Base-by-base conservation (phyloP, 176 grass and related monocot species). In the Thalia dealbata region DNA sequence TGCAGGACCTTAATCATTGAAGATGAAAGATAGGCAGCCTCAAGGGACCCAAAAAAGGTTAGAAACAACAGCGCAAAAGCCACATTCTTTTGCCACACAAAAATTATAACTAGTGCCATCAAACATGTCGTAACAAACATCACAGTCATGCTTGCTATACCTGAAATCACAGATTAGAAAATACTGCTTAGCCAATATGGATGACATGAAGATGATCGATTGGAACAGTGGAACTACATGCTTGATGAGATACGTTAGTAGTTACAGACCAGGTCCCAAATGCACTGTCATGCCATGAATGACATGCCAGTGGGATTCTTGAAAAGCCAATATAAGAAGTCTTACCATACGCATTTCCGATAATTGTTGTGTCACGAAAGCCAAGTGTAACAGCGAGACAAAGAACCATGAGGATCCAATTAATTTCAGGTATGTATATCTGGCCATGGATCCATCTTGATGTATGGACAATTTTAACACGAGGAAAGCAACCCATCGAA, bases 361-460 rank as follows among this genome's bases (percentile, higher is more conserved):
- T 99, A 72, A 91, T 73, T 56, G 90, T 99, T 80, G 77, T 93
- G 76, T 99, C 90, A 74, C 68, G 81, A 64, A 99, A 91, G 61
- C 87, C 87, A 26, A 91, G 44, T n/a, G 95, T 99, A 45, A 99
- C 85, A 86, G 83, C 77, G 30, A 99, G 55, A 13, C 89, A 99
- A 32, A 99, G 83, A 60, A 93, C 81, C 95, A 99, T 99, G 50
- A 99, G 87, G 74, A 93, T 99, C 95, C 95, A 99, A 71, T 93
- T 93, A 80, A 99, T 93, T 83, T 99, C 95, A 54, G 95, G 90
- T 72, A 99, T 91, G 71, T 99, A 99, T 82, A 99, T 88, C 83
- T 93, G 95, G 35, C 95, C 95, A 73, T 86, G 79, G 81, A 99
- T 99, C 95, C 90, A 93, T 79, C 87, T 88, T 16, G 95, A 99